Base-by-base conservation (phyloP, 148 eudicot species). In the Rhododendron ferrugineum region DNA sequence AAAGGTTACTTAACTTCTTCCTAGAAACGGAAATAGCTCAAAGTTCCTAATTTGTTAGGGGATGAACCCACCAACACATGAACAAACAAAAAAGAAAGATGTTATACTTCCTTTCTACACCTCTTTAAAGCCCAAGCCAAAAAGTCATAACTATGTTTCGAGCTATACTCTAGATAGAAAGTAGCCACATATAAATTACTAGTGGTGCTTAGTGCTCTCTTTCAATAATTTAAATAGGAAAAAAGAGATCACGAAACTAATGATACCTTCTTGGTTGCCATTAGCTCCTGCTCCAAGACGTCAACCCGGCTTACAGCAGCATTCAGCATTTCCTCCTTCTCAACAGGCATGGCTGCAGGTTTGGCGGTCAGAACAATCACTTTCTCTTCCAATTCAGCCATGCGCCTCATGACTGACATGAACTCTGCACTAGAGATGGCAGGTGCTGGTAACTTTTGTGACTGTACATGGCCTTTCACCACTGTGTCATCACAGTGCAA, bases 301-400 rank as follows among this genome's bases (percentile, higher is more conserved):
- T 85, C 90, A 13, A 97, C 95, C 8, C 96, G 93, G 78, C 81
- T 84, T 86, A 95, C 52, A 72, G 98, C 99, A 64, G 86, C 84
- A 82, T 92, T 95, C 74, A 97, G 89, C 92, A 92, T 86, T 79
- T 95, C 95, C 90, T 97, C 99, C 88, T 97, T 95, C 91, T 95
- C 99, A 46, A 94, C 94, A 0, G 98, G 93, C 93, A 93, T 90
- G 60, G 87, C 42, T 40, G 85, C 79, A 9, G 98, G 95, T 89
- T 92, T 92, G 16, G 89, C 85, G 52, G 80, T 72, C 40, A 97
- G 91, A 34, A 89, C 88, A 85, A 78, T 90, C 70, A 95, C 90
- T 85, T 88, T 95, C 77, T 95, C 99, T 86, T 97, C 99, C 82
- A 97, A 82, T 52, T 92, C 98, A 44, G 90, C 89, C 94, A 97